Evolutionary conservation across 306 rosid species (phyloP).

Genomic region (Lathyrus tuberosus): DNA sequence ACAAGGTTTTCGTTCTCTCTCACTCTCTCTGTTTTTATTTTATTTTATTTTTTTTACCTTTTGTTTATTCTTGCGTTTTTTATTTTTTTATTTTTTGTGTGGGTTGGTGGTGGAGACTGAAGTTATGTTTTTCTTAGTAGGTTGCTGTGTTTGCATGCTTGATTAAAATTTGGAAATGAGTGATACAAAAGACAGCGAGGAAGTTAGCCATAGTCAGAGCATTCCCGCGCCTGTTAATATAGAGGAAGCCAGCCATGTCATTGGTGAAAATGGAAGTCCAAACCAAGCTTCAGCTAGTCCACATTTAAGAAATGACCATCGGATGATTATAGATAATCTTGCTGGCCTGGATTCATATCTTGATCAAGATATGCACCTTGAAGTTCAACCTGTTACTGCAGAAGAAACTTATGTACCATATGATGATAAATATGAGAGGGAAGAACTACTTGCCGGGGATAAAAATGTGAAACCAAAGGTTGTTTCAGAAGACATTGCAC

Average conservation of each 20-base stretch:
- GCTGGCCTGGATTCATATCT: constrained; percentile 7
- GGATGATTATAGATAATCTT: background rate
- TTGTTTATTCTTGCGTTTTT: background rate
- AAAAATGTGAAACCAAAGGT: constrained; percentile 35
- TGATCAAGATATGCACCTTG: constrained; percentile 23
- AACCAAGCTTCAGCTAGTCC: constrained; percentile 6
- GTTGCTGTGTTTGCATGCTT: constrained; percentile 36
- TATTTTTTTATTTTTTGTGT: background rate
- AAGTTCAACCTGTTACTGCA: constrained; percentile 30
- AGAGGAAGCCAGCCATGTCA: constrained; percentile 4
- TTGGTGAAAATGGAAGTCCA: constrained; percentile 2
- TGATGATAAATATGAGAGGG: constrained; percentile 27
- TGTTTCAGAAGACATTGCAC: constrained; percentile 30
- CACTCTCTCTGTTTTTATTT: too few species aligned
- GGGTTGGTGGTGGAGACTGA: background rate
- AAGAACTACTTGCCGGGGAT: constrained; percentile 34
- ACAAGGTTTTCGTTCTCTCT: background rate
- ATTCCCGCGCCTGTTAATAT: constrained; percentile 12
- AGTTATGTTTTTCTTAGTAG: constrained; percentile 28
- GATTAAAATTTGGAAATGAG: constrained; percentile 57
- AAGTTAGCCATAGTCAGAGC: constrained; percentile 42
- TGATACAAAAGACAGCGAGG: constrained; percentile 56
- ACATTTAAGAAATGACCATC: background rate
- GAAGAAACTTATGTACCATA: constrained; percentile 34
- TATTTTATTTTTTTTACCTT: background rate